Evolutionary conservation across 2,329 filamentous ascomycete genomes (phyloP).

Genomic region (Aspergillus amoenus): DNA sequence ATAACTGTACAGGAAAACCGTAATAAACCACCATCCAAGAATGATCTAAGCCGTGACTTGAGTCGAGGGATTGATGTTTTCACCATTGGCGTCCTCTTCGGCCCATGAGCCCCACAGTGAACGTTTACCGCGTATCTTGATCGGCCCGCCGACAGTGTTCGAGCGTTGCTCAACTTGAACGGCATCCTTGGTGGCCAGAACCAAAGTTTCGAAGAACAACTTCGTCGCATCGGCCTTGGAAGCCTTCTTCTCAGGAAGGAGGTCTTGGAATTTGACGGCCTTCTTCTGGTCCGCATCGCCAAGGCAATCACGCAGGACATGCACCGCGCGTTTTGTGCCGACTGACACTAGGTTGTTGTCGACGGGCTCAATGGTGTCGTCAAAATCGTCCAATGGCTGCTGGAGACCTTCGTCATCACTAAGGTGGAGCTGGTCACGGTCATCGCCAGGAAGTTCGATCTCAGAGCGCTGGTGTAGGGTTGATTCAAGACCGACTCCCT

Average conservation of each 20-base stretch:
- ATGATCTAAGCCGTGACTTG: slow-evolving; percentile 24
- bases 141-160: slow-evolving; percentile 70
- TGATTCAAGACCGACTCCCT: slow-evolving; percentile 53
- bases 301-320: slow-evolving; percentile 86
- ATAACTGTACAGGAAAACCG: slow-evolving; percentile 14
- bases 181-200: slow-evolving; percentile 95
- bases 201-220: slow-evolving; percentile 98
- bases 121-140: slow-evolving; percentile 84
- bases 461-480: slow-evolving; percentile 54
- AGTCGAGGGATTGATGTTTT: slow-evolving; percentile 37
- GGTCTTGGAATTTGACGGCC: slow-evolving; percentile 83
- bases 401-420: slow-evolving; percentile 49
- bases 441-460: slow-evolving; percentile 65
- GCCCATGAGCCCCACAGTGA: slow-evolving; percentile 98
- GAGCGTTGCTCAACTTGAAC: slow-evolving; percentile 90
- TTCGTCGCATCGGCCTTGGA: slow-evolving; percentile 91
- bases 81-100: slow-evolving; percentile 60
- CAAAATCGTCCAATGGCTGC: slow-evolving; percentile 62
- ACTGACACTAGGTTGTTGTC: slow-evolving; percentile 85
- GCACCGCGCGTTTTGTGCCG: slow-evolving; percentile 92
- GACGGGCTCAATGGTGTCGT: slow-evolving; percentile 78
- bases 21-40: not conserved
- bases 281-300: slow-evolving; percentile 73
- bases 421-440: slow-evolving; percentile 47
- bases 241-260: slow-evolving; percentile 78